Base-by-base conservation (phyloP, 495 filamentous ascomycete species). In the Amphirosellinia nigrospora region DNA sequence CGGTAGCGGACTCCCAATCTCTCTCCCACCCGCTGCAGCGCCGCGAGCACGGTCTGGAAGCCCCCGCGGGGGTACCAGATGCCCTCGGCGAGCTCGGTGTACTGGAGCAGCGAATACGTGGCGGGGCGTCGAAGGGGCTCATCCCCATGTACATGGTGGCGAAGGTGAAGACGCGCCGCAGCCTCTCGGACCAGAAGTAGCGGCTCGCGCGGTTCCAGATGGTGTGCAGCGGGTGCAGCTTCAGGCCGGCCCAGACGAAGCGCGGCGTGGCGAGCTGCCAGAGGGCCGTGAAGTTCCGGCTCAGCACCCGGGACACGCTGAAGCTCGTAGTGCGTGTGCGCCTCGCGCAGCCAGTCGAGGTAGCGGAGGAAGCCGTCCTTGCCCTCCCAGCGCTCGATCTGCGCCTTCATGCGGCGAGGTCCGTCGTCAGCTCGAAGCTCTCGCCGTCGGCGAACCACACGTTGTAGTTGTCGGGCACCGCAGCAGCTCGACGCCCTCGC, bases 61-160 rank as follows among this genome's bases (percentile, higher is more conserved):
- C 90, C 90, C 4, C 90, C 90, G 32, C 82, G 80, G 0, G 90
- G 90, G 78, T 93, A 93, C 88, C 89, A 91, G 41, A 93, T 92
- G 0, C 90, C 90, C 79, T 93, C 89, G 9, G 87, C 86, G 15
- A 91, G 78, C 78, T 93, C 90, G 11, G 89, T 90, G 77, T 92
- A 93, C 74, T 92, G 90, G 50, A 92, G 80, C 71, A 93, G 79
- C 34, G 85, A 88, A 79, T 92, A 93, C 26, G 90, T 93, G 2
- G 87, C 7, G 90, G 90, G 0, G 90, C 90, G 67, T 91, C 88
- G 77, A 89, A 92, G 1, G 90, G 90, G 69, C 81, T 86, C 90
- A 93, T 93, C 0, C 90, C 90, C 84, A 92, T 89, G 73, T 93
- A 93, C 90, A 92, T 93, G 69, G 88, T 91, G 36, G 87, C 89